A percentile compares a stretch with the other conserved stretches of the same genome.
These are phyloP conservation scores for Physcomitrium patens DNA, from an alignment of 225 moss, liverwort and hornwort species.

Conservation along the genomic window DNA sequence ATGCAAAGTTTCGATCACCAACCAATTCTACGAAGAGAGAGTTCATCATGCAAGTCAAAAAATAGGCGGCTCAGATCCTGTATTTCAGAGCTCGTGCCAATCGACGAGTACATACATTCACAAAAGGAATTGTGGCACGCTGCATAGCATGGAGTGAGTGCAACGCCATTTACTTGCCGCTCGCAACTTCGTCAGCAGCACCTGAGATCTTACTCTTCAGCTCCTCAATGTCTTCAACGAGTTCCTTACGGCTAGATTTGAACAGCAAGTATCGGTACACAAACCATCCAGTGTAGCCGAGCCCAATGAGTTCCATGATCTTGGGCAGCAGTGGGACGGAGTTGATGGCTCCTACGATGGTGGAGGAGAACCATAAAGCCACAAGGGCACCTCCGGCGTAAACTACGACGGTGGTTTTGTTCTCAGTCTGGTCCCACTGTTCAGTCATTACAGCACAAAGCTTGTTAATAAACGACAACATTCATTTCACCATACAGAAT, in stretches of 20 bases:
- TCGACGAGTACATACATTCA: no score
- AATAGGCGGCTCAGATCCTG: no score
- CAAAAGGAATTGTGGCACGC: no score
- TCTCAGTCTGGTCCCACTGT: slow-evolving; percentile 84
- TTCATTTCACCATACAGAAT: no score
- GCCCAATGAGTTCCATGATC: slow-evolving; percentile 85
- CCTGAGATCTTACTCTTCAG: slow-evolving; percentile 95
- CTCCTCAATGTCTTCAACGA: slow-evolving; percentile 78
- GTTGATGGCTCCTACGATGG: slow-evolving; percentile 91
- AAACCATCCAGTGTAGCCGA: slow-evolving; percentile 97
- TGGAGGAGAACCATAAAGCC: slow-evolving; percentile 87
- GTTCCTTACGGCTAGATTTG: slow-evolving; percentile 95
- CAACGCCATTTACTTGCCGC: slow-evolving; percentile 15
- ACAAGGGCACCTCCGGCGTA: slow-evolving; percentile 88
- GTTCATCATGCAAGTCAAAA: background rate
- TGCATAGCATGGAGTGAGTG: slow-evolving; percentile 14
- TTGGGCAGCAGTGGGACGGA: slow-evolving; percentile 88
- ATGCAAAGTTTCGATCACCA: no score
- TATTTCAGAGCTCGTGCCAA: no score
- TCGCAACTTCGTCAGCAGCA: slow-evolving; percentile 46
- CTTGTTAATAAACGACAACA: no score
- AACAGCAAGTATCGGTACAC: slow-evolving; percentile 97
- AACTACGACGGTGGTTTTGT: slow-evolving; percentile 72
- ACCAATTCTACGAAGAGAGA: no score
- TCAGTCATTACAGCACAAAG: no score